phyloP scores from a whole-genome alignment of 2,329 filamentous ascomycete genomes.

The Paecilomyces formosus region DNA sequence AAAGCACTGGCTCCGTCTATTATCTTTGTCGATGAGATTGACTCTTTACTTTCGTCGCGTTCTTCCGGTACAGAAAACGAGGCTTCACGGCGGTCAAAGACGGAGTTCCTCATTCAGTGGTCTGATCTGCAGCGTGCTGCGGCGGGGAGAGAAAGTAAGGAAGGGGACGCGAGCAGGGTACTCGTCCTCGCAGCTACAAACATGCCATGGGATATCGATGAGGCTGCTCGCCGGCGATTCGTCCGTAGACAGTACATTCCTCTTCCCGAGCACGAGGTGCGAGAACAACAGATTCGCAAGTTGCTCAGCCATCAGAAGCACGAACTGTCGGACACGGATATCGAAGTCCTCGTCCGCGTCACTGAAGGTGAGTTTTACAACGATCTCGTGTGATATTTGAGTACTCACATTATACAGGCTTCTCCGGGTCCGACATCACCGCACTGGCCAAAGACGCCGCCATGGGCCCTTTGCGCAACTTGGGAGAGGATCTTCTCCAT shows the following conservation, averaged over 20 bases:
- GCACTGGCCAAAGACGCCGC: constrained; percentile 94
- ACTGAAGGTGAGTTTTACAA: constrained; percentile 63
- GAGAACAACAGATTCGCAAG: constrained; percentile 69
- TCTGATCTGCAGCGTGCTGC: constrained; percentile 87
- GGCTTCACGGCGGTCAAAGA: constrained; percentile 89
- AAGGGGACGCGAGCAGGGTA: constrained; percentile 78
- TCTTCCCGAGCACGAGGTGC: constrained; percentile 74
- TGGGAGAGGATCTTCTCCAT: constrained; percentile 81
- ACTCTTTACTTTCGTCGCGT: constrained; percentile 79
- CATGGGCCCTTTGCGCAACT: constrained; percentile 85
- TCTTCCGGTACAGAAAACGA: constrained; percentile 78
- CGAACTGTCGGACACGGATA: constrained; percentile 62
- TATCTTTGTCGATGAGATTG: constrained; percentile 98
- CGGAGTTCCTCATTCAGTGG: constrained; percentile 97
- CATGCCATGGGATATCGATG: constrained; percentile 94
- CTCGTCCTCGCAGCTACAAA: constrained; percentile 94
- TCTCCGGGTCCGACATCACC: constrained; percentile 94
- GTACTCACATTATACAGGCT: constrained; percentile 55
- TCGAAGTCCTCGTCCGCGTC: constrained; percentile 64
- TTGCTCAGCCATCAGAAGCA: constrained; percentile 85
- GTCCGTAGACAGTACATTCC: constrained; percentile 94
- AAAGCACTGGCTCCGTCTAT: constrained; percentile 86
- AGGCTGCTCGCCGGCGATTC: constrained; percentile 83
- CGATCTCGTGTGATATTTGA: not conserved
- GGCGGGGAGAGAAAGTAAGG: constrained; percentile 70